phyloP scores from a whole-genome alignment of 2,329 filamentous ascomycete species.

The Monilinia polystroma region DNA sequence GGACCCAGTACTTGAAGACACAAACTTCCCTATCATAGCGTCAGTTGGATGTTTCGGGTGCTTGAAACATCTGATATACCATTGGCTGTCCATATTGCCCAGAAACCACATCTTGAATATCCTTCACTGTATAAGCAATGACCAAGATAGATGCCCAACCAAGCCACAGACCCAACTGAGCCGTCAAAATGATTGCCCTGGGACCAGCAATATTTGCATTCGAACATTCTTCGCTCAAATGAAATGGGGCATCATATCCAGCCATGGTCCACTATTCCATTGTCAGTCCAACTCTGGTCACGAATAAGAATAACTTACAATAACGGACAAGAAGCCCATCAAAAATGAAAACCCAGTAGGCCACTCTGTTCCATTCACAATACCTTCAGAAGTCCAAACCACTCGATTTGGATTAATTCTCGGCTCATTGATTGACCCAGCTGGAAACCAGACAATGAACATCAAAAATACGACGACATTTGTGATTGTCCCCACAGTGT shows the following conservation, averaged over 20 bases:
- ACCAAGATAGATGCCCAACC: conserved; percentile 63
- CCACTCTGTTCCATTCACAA: conserved; percentile 58
- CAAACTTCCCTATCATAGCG: conserved; percentile 46
- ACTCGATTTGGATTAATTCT: conserved; percentile 21
- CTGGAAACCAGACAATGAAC: conserved; percentile 38
- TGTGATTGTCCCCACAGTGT: conserved; percentile 27
- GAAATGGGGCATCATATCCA: conserved; percentile 64
- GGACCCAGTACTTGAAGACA: conserved; percentile 63
- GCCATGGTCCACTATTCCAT: conserved; percentile 43
- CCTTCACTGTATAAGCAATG: conserved; percentile 68
- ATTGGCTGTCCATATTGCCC: conserved; percentile 68
- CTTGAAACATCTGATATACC: conserved; percentile 42
- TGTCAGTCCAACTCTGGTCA: background rate
- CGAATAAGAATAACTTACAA: conserved; percentile 34
- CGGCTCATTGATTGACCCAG: conserved; percentile 25
- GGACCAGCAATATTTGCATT: conserved; percentile 66
- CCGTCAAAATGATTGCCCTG: conserved; percentile 64
- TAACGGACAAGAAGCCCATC: conserved; percentile 64
- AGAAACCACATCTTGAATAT: conserved; percentile 57
- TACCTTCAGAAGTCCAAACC: conserved; percentile 35
- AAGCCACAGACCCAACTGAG: conserved; percentile 56
- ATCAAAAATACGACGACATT: conserved; percentile 40
- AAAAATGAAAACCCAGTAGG: conserved; percentile 58
- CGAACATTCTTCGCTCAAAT: conserved; percentile 64
- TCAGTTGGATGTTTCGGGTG: conserved; percentile 32